Evolutionary conservation across 2,329 filamentous ascomycete species (phyloP).

Genomic region (Incumbomyces delicatus): DNA sequence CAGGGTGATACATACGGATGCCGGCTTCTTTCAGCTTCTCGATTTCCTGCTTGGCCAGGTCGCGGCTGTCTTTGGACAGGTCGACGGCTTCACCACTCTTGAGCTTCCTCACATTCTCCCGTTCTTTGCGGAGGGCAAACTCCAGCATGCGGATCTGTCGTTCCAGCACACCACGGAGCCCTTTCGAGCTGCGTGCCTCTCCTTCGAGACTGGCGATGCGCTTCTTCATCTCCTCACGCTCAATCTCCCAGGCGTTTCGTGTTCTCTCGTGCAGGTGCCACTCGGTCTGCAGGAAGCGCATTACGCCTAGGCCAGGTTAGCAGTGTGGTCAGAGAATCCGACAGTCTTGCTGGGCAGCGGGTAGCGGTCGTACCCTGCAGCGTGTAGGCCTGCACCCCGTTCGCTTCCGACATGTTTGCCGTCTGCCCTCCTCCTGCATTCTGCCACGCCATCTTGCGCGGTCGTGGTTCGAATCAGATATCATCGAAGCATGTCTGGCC

Average conservation of each 20-base stretch:
- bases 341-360: background rate
- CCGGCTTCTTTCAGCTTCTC: slow-evolving; percentile 31
- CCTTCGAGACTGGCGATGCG: slow-evolving; percentile 92
- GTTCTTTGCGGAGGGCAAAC: slow-evolving; percentile 74
- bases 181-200: slow-evolving; percentile 74
- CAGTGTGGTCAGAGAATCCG: background rate
- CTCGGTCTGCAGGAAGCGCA: slow-evolving; percentile 98
- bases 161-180: slow-evolving; percentile 77
- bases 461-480: slow-evolving; percentile 6
- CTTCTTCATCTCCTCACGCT: slow-evolving; percentile 97
- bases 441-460: slow-evolving; percentile 23
- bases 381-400: slow-evolving; percentile 21
- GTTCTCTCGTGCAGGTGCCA: slow-evolving; percentile 98
- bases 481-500: slow-evolving; percentile 19
- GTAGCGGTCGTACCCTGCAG: slow-evolving; percentile 16
- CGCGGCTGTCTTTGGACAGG: slow-evolving; percentile 34
- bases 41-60: slow-evolving; percentile 37
- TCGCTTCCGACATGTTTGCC: slow-evolving; percentile 15
- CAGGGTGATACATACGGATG: slow-evolving; percentile 25
- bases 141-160: slow-evolving; percentile 87
- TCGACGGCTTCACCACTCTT: slow-evolving; percentile 44
- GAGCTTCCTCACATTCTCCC: slow-evolving; percentile 53
- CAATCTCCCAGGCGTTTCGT: slow-evolving; percentile 97
- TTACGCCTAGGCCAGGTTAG: slow-evolving; percentile 57
- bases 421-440: slow-evolving; percentile 14